Evolutionary conservation across 495 filamentous ascomycete genomes (phyloP).

Genomic region (Physcia stellaris): DNA sequence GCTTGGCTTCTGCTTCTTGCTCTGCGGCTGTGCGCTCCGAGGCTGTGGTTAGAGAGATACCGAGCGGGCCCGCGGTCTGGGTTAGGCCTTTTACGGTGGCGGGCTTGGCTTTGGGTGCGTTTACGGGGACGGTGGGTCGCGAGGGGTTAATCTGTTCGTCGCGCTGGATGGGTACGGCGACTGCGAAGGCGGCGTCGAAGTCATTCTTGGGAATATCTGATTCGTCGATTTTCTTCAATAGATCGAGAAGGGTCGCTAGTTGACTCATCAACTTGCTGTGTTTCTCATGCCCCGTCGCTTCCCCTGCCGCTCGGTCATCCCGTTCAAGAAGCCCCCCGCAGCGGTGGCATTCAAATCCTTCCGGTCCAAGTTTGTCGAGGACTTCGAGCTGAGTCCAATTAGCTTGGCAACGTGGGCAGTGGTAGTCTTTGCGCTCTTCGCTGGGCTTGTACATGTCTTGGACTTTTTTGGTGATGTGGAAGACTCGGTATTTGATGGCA

Average conservation of each 20-base stretch:
- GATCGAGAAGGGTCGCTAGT: slow-evolving; percentile 66
- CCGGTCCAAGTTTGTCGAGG: slow-evolving; percentile 48
- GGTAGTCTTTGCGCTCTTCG: slow-evolving; percentile 80
- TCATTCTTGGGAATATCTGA: slow-evolving; percentile 72
- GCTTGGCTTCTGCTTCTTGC: slow-evolving; percentile 52
- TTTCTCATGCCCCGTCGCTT: slow-evolving; percentile 66
- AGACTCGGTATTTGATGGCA: slow-evolving; percentile 89
- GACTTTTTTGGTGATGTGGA: slow-evolving; percentile 68
- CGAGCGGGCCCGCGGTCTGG: slow-evolving; percentile 56
- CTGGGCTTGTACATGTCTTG: slow-evolving; percentile 66
- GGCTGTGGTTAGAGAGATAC: slow-evolving; percentile 61
- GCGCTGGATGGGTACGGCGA: slow-evolving; percentile 44
- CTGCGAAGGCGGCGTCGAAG: slow-evolving; percentile 62
- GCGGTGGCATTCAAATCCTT: slow-evolving; percentile 69
- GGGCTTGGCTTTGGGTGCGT: slow-evolving; percentile 32
- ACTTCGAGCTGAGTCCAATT: slow-evolving; percentile 84
- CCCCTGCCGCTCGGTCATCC: slow-evolving; percentile 49
- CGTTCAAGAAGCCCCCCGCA: slow-evolving; percentile 58
- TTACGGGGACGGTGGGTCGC: slow-evolving; percentile 35
- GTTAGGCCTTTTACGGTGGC: slow-evolving; percentile 57
- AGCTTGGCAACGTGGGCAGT: slow-evolving; percentile 62
- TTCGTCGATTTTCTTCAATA: slow-evolving; percentile 76
- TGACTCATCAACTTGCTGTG: slow-evolving; percentile 78
- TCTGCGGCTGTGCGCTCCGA: slow-evolving; percentile 66
- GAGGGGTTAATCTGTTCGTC: slow-evolving; percentile 47